Base-by-base conservation (phyloP, 2,329 filamentous ascomycete genomes). In the Alternaria atra region DNA sequence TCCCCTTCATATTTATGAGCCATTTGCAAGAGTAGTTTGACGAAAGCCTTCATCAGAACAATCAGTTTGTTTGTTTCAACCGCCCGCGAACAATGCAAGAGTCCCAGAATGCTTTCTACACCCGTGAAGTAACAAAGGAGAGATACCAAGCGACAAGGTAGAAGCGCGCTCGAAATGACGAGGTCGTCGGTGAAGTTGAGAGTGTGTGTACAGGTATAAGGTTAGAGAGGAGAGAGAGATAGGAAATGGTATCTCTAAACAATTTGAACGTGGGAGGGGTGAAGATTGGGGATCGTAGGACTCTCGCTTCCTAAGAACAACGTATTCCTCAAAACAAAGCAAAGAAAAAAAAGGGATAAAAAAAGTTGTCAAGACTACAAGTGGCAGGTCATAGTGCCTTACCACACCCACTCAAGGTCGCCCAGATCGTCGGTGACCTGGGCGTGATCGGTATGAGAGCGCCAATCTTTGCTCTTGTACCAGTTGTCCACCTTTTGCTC, bases 381-480 rank as follows among this genome's bases (percentile, higher is more conserved):
- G 79, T 88, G 86, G 79, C 54, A 66, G 87, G 84, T 77, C 51
- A 54, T 89, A 89, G 80, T 91, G 89, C 89, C 92, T 61, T 96
- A 82, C 91, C 92, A 84, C 93, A 97, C 92, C 90, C 94, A 97
- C 88, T 97, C 93, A 84, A 94, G 82, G 76, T 94, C 91, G 76
- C 89, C 90, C 79, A 92, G 86, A 82, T 91, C 90, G 75, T 90
- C 89, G 74, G 86, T 67, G 56, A 59, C 55, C 10, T 67, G 66
- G 61, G 68, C 60, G 32, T 68, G 63, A 54, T 68, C 67, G 61
- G 75, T 76, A 68, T 83, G 80, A 58, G 80, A 79, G 70, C 83
- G 82, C 83, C 83, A 84, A 69, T 84, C 82, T 70, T 80, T 81
- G 65, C 79, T 82, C 65, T 79, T 76, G 69, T 75, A 79, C 81